Evolutionary conservation across 2,329 filamentous ascomycete genomes (phyloP), one percentile per base, ranked within the genome.

Genomic region (Colletotrichum noveboracense): DNA sequence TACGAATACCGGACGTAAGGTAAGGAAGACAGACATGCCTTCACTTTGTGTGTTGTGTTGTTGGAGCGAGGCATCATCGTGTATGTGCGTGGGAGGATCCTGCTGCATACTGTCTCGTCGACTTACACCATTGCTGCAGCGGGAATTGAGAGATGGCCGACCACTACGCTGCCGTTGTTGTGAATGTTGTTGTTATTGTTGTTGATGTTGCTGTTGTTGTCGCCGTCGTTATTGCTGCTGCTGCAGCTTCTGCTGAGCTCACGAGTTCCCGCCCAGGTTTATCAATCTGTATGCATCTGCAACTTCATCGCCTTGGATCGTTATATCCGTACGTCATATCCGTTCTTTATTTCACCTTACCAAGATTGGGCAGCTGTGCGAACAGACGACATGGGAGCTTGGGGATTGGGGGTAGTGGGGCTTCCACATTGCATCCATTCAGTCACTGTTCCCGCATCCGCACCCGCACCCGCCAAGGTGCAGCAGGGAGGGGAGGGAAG

Each of bases 341-440:
- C 66, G 70, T 66, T 61, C 55, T 55, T 68, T 60, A 34, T 9
- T 9, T 30, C 48, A 62, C 65, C 70, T 68, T 68, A 61, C 70
- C 70, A 61, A 67, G 64, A 14, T 61, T 68, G 36, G 70, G 34
- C 52, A 73, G 64, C 70, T 73, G 70, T 73, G 70, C 70, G 70
- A 73, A 73, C 64, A 68, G 64, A 55, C 65, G 56, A 55, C 61
- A 65, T 65, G 61, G 32, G 24, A 36, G 38, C 61, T 16, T 43
- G 38, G 18, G 38, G 38, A 43, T 43, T 43, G 18, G 38, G 18
- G 18, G 8, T 43, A 43, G 38, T 43, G 38, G 18, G 38, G 61
- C 64, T 56, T 68, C 48, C 30, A 67, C 62, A 43, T 26, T 65
- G 28, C 36, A 48, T 65, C 28, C 62, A 28, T 65, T 28, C 26